These are phyloP conservation scores for Myriosclerotinia scirpicola DNA, from an alignment of 2,329 filamentous ascomycete genomes.

Conservation along the genomic window DNA sequence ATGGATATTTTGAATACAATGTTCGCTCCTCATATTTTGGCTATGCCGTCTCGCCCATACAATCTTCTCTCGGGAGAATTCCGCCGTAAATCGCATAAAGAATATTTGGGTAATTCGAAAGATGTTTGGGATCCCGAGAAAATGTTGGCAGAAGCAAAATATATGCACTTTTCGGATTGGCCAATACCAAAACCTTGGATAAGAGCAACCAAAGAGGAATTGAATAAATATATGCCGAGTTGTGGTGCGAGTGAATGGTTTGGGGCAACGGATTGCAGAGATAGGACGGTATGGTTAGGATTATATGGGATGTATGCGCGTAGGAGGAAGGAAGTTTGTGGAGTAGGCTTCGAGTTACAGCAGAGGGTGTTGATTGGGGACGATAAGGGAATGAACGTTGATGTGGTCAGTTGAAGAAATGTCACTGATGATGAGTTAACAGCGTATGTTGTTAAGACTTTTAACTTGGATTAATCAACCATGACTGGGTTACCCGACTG, in stretches of 20 bases:
- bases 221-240: constrained; percentile 38
- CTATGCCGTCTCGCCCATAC: constrained; percentile 58
- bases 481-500: background rate
- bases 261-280: constrained; percentile 37
- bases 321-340: constrained; percentile 35
- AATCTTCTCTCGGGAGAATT: constrained; percentile 58
- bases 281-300: constrained; percentile 35
- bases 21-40: constrained; percentile 50
- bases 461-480: background rate
- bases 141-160: constrained; percentile 52
- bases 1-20: constrained; percentile 49
- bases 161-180: constrained; percentile 62
- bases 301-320: constrained; percentile 35
- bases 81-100: constrained; percentile 49
- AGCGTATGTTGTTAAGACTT: background rate
- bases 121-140: constrained; percentile 55
- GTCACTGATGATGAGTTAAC: background rate
- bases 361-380: constrained; percentile 14
- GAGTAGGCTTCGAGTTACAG: constrained; percentile 34
- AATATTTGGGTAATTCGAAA: constrained; percentile 49
- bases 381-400: background rate
- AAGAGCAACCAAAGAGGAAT: constrained; percentile 30
- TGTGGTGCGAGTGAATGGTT: constrained; percentile 36
- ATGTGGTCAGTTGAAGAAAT: background rate
- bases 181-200: constrained; percentile 60